phyloP scores from a whole-genome alignment of 139 green algal species.

The Chlorella sp. region DNA sequence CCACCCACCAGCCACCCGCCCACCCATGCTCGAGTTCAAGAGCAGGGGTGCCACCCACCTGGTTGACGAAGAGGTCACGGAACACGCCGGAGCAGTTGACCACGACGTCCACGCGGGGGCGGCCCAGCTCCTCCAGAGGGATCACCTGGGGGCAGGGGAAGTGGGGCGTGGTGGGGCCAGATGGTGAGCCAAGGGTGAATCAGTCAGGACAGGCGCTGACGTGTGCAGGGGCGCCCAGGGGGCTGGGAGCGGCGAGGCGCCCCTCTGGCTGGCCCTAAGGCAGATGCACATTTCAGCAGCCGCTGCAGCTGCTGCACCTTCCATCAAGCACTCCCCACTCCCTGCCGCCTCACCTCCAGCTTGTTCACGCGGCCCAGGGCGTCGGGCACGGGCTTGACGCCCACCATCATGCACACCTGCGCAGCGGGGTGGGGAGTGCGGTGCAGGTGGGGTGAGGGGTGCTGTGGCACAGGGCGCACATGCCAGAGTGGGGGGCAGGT shows the following conservation, averaged over 20 bases:
- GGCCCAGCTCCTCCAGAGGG: slow-evolving; percentile 95
- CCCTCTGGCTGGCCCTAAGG: no score
- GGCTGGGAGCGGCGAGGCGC: no score
- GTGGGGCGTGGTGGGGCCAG: no score
- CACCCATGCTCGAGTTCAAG: no score
- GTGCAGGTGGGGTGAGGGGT: neutral
- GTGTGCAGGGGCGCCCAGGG: no score
- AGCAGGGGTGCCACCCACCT: slow-evolving; percentile 50
- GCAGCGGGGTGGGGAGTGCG: neutral
- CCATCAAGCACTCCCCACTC: no score
- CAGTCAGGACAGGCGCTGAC: no score
- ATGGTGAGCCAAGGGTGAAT: no score
- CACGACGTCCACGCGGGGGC: slow-evolving; percentile 97
- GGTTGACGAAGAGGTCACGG: slow-evolving; percentile 99
- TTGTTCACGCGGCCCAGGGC: slow-evolving; percentile 99
- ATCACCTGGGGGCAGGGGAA: slow-evolving; percentile 70
- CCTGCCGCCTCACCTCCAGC: slow-evolving; percentile 86
- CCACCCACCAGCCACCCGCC: neutral
- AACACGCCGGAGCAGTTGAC: slow-evolving; percentile 99
- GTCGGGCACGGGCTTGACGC: slow-evolving; percentile 92
- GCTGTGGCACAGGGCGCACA: no score
- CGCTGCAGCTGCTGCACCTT: no score
- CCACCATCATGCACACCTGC: slow-evolving; percentile 96
- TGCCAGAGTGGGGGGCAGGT: no score
- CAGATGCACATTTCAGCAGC: no score